Evolutionary conservation across 192 early-diverging fungal species (phyloP).

Genomic region (Podila horticola): DNA sequence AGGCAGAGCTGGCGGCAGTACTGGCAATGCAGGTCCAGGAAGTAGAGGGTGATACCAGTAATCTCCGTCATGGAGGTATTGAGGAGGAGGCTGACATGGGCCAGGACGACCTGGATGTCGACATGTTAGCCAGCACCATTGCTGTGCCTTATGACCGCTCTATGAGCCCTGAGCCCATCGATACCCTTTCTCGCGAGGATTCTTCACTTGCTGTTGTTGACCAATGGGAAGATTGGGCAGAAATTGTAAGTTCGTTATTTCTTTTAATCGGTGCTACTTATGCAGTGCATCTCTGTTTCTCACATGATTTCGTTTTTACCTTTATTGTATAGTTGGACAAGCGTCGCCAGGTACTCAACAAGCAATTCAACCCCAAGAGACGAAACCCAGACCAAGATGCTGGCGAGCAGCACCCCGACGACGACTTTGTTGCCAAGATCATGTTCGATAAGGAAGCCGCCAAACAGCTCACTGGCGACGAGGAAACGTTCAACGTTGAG

Average conservation of each 20-base stretch:
- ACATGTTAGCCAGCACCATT: constrained; percentile 22
- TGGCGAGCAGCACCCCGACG: constrained; percentile 49
- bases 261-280: neutral
- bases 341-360: constrained; percentile 62
- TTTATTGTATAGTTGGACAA: constrained; percentile 54
- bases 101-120: constrained; percentile 60
- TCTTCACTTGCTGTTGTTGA: constrained; percentile 63
- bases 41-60: constrained; percentile 33
- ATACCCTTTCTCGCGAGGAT: constrained; percentile 64
- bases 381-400: constrained; percentile 25
- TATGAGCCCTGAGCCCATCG: constrained; percentile 72
- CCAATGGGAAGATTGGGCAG: constrained; percentile 67
- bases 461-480: constrained; percentile 80
- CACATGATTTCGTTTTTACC: neutral
- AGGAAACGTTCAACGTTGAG: constrained; percentile 83
- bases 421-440: constrained; percentile 57
- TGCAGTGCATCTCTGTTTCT: neutral
- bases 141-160: constrained; percentile 64
- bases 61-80: constrained; percentile 16
- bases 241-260: constrained; percentile 60
- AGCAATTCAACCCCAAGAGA: constrained; percentile 65
- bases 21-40: constrained; percentile 60
- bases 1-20: constrained; percentile 61
- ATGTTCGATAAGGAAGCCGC: constrained; percentile 79
- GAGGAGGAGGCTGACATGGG: constrained; percentile 56